These are phyloP conservation scores for Galeopsis tetrahit DNA, from an alignment of 257 asterid species.

Conservation along the genomic window DNA sequence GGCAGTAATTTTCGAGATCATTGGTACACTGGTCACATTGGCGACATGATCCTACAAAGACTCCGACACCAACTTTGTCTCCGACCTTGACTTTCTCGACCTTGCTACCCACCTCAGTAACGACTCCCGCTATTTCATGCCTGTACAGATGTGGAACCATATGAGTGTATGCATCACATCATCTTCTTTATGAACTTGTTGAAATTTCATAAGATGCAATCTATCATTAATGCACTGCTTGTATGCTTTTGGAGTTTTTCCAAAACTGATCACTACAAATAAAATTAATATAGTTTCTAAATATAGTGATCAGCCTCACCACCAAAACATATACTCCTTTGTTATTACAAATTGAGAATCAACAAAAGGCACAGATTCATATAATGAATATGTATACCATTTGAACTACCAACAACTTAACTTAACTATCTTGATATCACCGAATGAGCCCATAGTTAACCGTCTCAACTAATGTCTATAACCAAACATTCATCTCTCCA, in stretches of 20 bases:
- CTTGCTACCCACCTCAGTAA: constrained; percentile 49
- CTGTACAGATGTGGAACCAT: too few relatives aligned
- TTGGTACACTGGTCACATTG: constrained; percentile 41
- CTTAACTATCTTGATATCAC: not conserved
- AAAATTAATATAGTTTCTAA: not conserved
- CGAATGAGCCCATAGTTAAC: not conserved
- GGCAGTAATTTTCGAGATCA: constrained; percentile 55
- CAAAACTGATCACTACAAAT: not conserved
- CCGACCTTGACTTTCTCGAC: constrained; percentile 47
- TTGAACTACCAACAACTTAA: not conserved
- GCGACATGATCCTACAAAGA: constrained; percentile 52
- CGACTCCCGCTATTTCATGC: constrained; percentile 53
- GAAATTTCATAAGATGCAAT: too few relatives aligned
- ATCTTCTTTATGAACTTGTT: too few relatives aligned
- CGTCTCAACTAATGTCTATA: not conserved
- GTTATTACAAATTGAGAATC: not conserved
- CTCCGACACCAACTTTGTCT: constrained; percentile 55
- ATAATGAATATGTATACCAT: not conserved
- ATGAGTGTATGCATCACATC: too few relatives aligned
- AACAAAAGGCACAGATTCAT: not conserved
- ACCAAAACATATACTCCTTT: not conserved
- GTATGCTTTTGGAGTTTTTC: not conserved
- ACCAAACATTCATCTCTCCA: not conserved
- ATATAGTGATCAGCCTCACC: not conserved
- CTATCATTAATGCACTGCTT: not conserved